Evolutionary conservation across 768 basidiomycete species (phyloP), one percentile per base, ranked within the genome.

Genomic region (Termitomyces sp.): DNA sequence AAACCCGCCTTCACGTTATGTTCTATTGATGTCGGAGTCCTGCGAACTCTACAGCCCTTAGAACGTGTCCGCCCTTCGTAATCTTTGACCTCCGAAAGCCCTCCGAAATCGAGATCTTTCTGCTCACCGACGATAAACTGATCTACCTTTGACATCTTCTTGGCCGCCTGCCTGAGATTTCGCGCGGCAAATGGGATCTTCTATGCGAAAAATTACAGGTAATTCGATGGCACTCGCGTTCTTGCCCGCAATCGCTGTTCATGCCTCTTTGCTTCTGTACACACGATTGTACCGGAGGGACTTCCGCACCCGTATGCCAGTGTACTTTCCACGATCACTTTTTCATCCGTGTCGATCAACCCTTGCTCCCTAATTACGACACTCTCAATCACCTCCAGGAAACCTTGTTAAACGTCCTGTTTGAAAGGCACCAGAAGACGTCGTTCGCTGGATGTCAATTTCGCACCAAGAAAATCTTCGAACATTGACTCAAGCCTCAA

Each of bases 371-470:
- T 60, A 46, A 56, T 54, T 58, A 58, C 42, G 55, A 53, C 37
- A 52, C 37, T 52, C 51, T n/a, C 50, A 53, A 59, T 58, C 46
- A 43, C 54, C 61, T 64, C 63, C 57, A 58, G 57, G 18, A 64
- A 64, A 67, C 56, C 61, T 63, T 61, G 58, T 63, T 52, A 42
- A 60, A 61, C 65, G 43, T 63, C 59, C 41, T 48, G 56, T 58
- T 63, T 43, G 51, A 52, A 26, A 51, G 60, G 53, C 57, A 58
- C 57, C 57, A 63, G 62, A 67, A 65, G 60, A 68, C 65, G 67
- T 68, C 68, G 63, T 69, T 68, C 53, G 64, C 64, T 63, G 63
- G 58, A 69, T 66, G 69, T 67, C 69, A 71, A 64, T 57, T 64
- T 67, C 62, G 61, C 55, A 59, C 62, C 60, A 67, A 66, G 58